These are phyloP conservation scores for Hyaloscypha hepaticicola DNA, from an alignment of 495 filamentous ascomycete species.

Conservation along the genomic window DNA sequence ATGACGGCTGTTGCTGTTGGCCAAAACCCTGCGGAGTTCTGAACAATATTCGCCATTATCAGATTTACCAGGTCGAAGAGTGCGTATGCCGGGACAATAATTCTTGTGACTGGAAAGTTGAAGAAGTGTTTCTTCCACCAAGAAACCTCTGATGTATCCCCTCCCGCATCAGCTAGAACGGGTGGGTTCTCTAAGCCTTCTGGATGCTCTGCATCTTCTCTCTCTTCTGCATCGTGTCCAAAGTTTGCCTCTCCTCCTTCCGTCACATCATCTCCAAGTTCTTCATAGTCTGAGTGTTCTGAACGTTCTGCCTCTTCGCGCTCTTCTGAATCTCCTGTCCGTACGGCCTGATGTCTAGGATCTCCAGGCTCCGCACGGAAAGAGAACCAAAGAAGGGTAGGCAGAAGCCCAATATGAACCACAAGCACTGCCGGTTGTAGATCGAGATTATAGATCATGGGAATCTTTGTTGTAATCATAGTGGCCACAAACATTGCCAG, in stretches of 20 bases:
- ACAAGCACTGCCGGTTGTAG: background rate
- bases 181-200: background rate
- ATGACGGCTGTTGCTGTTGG: background rate
- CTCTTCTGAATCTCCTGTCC: too few species aligned
- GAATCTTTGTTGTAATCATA: background rate
- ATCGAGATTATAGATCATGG: background rate
- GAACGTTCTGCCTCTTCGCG: too few species aligned
- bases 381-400: background rate
- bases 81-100: background rate
- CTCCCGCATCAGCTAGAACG: background rate
- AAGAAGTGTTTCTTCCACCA: background rate
- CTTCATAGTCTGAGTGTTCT: too few species aligned
- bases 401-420: background rate
- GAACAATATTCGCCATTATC: background rate
- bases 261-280: background rate
- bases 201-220: background rate
- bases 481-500: background rate
- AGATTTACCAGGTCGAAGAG: background rate
- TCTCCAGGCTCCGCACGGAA: background rate
- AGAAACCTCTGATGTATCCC: too few species aligned
- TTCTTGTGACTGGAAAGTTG: background rate
- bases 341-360: too few species aligned
- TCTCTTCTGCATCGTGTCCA: background rate
- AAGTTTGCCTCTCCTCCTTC: background rate
- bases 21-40: background rate